Evolutionary conservation across 1,284 basidiomycete species (phyloP).

Genomic region (Sanguinoderma infundibulare): DNA sequence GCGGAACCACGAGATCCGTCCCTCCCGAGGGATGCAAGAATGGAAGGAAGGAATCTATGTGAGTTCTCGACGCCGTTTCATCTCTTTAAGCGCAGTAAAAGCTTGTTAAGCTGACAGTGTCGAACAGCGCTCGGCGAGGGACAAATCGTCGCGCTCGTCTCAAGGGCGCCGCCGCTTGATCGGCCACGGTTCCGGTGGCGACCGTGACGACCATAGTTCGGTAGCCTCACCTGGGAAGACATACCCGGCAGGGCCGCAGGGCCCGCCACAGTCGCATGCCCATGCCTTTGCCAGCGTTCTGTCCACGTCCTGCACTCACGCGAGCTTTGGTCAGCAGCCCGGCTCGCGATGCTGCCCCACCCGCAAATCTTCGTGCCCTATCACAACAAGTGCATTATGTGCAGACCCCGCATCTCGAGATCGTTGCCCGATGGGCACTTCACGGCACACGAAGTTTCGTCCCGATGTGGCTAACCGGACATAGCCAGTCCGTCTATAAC

Average conservation of each 20-base stretch:
- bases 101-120: background rate
- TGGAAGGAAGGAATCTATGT: background rate
- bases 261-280: background rate
- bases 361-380: constrained; percentile 9
- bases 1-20: background rate
- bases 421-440: constrained; percentile 3
- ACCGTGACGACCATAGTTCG: background rate
- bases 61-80: background rate
- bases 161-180: background rate
- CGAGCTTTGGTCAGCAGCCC: constrained; percentile 10
- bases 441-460: constrained; percentile 6
- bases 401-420: background rate
- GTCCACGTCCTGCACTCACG: constrained; percentile 6
- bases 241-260: background rate
- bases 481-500: background rate
- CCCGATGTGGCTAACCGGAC: constrained; percentile 13
- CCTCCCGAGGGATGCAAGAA: background rate
- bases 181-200: too few species aligned
- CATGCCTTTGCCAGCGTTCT: background rate
- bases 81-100: background rate
- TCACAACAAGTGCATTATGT: constrained; percentile 20
- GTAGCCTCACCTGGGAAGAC: background rate
- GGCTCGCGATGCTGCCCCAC: background rate
- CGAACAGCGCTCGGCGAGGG: background rate
- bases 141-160: background rate